These are phyloP conservation scores for Schizophyllum amplum DNA, from an alignment of 1,284 basidiomycete genomes.

Conservation along the genomic window DNA sequence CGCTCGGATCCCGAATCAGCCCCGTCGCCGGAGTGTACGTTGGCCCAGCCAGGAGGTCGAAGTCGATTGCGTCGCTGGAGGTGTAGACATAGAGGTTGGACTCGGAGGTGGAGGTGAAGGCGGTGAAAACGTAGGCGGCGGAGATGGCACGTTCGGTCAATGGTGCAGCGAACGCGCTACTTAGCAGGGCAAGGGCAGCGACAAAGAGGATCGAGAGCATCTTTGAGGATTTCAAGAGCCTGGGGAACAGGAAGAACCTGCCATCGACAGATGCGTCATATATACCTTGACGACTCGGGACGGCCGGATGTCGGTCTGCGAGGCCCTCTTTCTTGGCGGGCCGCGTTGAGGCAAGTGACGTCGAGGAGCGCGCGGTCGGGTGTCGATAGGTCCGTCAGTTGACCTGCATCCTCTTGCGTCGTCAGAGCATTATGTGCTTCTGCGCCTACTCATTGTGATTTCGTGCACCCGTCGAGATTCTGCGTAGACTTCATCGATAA, in stretches of 20 bases:
- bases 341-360: neutral
- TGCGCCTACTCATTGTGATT: too few species aligned
- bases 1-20: conserved; percentile 26
- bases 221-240: too few species aligned
- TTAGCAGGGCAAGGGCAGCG: too few species aligned
- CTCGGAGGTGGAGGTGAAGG: conserved; percentile 25
- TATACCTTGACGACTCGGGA: neutral
- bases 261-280: too few species aligned
- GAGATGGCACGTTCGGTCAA: conserved; percentile 23
- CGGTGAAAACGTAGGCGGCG: conserved; percentile 26
- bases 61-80: conserved; percentile 24
- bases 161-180: neutral
- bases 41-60: conserved; percentile 24
- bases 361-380: neutral
- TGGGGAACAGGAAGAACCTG: too few species aligned
- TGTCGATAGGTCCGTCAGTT: neutral
- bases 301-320: neutral
- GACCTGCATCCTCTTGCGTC: too few species aligned
- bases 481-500: too few species aligned
- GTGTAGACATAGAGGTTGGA: conserved; percentile 28
- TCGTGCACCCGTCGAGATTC: too few species aligned
- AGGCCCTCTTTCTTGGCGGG: too few species aligned
- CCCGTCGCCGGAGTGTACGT: conserved; percentile 26
- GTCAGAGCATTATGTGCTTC: too few species aligned
- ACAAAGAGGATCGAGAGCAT: neutral